These are phyloP conservation scores for Pythium phragmitis DNA, from an alignment of 352 stramenopile genomes.

Conservation along the genomic window DNA sequence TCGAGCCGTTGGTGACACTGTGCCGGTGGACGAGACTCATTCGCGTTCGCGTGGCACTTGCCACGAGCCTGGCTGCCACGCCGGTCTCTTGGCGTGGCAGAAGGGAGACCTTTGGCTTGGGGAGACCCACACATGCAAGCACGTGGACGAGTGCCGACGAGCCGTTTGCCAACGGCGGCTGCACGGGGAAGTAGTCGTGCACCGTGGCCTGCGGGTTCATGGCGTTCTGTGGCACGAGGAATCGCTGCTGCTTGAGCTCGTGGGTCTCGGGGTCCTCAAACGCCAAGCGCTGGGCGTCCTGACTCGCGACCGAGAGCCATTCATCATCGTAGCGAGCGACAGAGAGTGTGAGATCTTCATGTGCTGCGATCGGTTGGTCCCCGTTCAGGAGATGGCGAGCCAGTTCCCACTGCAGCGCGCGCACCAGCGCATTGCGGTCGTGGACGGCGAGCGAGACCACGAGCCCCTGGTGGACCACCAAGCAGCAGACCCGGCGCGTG, in stretches of 20 bases:
- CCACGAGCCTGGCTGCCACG: not conserved
- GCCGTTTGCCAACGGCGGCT: slow-evolving; percentile 6
- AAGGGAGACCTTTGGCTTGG: not conserved
- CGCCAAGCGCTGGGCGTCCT: not conserved
- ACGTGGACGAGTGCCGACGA: slow-evolving; percentile 9
- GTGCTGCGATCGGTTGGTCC: not conserved
- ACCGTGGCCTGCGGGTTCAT: slow-evolving; percentile 7
- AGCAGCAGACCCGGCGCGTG: slow-evolving; percentile 3
- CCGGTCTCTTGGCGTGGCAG: not conserved
- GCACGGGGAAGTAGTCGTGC: slow-evolving; percentile 9
- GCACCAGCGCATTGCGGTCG: slow-evolving; percentile 4
- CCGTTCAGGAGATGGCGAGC: not conserved
- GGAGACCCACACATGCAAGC: not conserved
- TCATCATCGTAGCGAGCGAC: not conserved
- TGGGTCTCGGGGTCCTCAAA: not conserved
- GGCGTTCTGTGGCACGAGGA: not conserved
- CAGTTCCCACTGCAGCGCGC: slow-evolving; percentile 3
- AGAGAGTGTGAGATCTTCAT: not conserved
- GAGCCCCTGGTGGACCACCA: not conserved
- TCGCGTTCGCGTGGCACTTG: not conserved
- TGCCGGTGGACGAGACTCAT: not conserved
- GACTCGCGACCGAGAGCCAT: not conserved
- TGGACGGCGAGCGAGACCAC: not conserved
- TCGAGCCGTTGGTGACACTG: not conserved
- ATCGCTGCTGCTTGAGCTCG: not conserved